These are phyloP conservation scores for Apiospora marii DNA, from an alignment of 2,329 filamentous ascomycete genomes.

Conservation along the genomic window DNA sequence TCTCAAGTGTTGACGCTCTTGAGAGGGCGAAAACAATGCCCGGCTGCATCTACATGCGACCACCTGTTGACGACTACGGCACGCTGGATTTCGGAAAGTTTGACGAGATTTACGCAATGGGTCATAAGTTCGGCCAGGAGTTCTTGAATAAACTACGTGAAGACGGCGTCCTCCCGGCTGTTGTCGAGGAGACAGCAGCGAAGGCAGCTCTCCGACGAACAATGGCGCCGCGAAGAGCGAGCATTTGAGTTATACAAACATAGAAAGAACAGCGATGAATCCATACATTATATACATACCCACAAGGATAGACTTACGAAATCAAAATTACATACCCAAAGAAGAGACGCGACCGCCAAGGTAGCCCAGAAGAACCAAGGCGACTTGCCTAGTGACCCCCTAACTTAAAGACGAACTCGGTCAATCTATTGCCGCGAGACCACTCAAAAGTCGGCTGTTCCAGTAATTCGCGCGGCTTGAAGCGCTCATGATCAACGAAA, in stretches of 20 bases:
- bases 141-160: slow-evolving; percentile 80
- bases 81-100: slow-evolving; percentile 98
- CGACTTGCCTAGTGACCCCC: neutral
- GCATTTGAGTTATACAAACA: slow-evolving; percentile 62
- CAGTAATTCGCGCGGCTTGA: too few species aligned
- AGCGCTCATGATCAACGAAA: too few species aligned
- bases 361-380: neutral
- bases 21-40: slow-evolving; percentile 91
- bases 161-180: slow-evolving; percentile 73
- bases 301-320: neutral
- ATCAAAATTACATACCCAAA: neutral
- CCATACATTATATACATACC: neutral
- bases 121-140: slow-evolving; percentile 84
- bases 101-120: slow-evolving; percentile 92
- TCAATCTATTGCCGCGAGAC: neutral
- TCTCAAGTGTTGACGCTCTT: slow-evolving; percentile 91
- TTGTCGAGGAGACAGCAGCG: slow-evolving; percentile 76
- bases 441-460: too few species aligned
- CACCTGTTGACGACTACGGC: slow-evolving; percentile 90
- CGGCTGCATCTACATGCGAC: slow-evolving; percentile 95
- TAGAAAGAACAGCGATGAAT: slow-evolving; percentile 1
- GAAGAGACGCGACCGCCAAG: neutral
- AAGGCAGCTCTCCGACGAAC: slow-evolving; percentile 80
- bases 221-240: slow-evolving; percentile 80
- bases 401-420: neutral